phyloP scores from a whole-genome alignment of 2,329 filamentous ascomycete species.

The Chrysoporthe deuterocubensis region DNA sequence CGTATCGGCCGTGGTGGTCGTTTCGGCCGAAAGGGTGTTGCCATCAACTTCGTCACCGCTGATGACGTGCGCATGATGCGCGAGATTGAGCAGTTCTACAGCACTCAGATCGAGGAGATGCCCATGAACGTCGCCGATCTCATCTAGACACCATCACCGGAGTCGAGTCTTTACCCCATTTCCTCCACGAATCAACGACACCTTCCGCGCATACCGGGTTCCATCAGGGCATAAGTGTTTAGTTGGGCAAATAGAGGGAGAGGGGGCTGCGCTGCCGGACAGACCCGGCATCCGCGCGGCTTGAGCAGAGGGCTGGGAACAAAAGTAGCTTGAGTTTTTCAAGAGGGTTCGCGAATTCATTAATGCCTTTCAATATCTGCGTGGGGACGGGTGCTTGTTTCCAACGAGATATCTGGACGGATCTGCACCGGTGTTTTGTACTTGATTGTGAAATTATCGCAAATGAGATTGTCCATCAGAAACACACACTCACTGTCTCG shows the following conservation, averaged over 20 bases:
- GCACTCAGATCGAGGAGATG: conserved; percentile 99
- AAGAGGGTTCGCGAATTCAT: conserved; percentile 28
- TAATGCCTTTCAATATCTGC: conserved; percentile 29
- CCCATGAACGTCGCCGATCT: conserved; percentile 87
- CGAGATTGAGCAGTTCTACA: conserved; percentile 75
- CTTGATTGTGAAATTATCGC: conserved; percentile 23
- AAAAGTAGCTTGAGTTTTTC: conserved; percentile 28
- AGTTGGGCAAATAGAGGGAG: conserved; percentile 30
- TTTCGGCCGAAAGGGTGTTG: conserved; percentile 97
- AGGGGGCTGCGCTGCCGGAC: conserved; percentile 28
- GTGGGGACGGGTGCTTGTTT: conserved; percentile 13
- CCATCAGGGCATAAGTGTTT: conserved; percentile 27
- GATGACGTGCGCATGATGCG: conserved; percentile 97
- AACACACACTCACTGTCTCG: not conserved
- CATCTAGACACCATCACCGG: conserved; percentile 36
- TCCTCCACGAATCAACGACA: conserved; percentile 26
- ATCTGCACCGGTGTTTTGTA: conserved; percentile 28
- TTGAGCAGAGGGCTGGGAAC: conserved; percentile 24
- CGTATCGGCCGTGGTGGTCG: conserved; percentile 93
- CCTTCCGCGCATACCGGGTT: conserved; percentile 25
- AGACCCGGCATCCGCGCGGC: conserved; percentile 24
- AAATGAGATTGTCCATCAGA: conserved; percentile 27
- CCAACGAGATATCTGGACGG: conserved; percentile 23
- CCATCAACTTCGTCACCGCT: conserved; percentile 98
- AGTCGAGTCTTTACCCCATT: conserved; percentile 27